phyloP scores from a whole-genome alignment of 2,329 filamentous ascomycete genomes.

The Pseudogymnoascus sp. region DNA sequence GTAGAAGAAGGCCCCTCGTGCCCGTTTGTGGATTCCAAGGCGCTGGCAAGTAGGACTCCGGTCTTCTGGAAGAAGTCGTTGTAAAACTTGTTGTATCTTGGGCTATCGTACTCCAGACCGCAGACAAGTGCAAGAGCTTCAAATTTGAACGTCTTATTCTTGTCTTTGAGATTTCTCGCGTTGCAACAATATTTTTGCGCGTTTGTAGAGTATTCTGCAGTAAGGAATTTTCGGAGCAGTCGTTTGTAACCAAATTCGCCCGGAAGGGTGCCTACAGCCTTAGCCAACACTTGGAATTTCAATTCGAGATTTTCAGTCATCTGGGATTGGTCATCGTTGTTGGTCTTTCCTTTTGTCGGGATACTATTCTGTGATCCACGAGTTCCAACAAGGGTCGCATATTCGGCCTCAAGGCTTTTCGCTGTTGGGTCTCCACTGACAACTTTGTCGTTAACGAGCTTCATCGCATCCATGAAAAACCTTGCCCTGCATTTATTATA shows the following conservation, averaged over 20 bases:
- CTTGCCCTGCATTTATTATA: not conserved
- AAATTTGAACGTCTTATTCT: not conserved
- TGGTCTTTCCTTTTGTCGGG: not conserved
- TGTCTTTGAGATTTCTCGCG: not conserved
- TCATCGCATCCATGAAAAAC: constrained; percentile 2
- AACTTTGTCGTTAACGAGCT: not conserved
- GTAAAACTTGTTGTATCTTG: not conserved
- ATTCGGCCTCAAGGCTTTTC: not conserved
- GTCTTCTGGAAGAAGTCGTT: not conserved
- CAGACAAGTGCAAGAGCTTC: not conserved
- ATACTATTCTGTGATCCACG: not conserved
- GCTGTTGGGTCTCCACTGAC: not conserved
- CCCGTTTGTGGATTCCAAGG: not conserved
- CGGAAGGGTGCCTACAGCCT: not conserved
- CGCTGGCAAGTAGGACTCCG: not conserved
- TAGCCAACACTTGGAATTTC: not conserved
- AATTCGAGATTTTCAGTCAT: not conserved
- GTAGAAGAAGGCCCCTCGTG: not conserved
- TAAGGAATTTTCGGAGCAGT: not conserved
- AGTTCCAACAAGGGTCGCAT: not conserved
- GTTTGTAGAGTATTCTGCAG: not conserved
- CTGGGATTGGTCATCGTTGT: not conserved
- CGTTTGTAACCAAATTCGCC: not conserved
- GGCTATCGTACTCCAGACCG: not conserved
- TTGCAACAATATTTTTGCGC: not conserved